These are phyloP conservation scores for Emergomyces africanus DNA, from an alignment of 2,329 filamentous ascomycete genomes.

Conservation along the genomic window DNA sequence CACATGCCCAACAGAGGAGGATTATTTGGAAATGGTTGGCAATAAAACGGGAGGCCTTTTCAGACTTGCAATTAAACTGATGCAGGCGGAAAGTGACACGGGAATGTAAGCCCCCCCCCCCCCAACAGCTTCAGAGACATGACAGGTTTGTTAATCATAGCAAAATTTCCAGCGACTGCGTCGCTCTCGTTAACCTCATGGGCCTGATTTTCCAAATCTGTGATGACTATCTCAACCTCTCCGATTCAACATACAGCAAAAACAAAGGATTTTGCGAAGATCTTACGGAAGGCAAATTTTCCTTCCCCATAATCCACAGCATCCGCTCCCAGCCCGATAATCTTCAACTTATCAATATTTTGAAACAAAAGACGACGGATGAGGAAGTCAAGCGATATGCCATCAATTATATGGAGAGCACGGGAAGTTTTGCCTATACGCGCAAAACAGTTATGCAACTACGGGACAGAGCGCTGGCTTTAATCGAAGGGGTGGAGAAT, in stretches of 20 bases:
- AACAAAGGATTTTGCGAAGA: conserved; percentile 69
- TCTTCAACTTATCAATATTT: conserved; percentile 71
- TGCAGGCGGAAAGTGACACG: conserved; percentile 19
- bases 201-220: conserved; percentile 25
- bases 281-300: conserved; percentile 21
- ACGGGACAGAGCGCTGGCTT: conserved; percentile 47
- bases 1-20: conserved; percentile 24
- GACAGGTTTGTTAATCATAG: conserved; percentile 2
- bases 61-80: conserved; percentile 24
- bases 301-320: conserved; percentile 19
- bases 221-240: conserved; percentile 73
- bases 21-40: conserved; percentile 31
- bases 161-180: conserved; percentile 15
- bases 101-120: conserved; percentile 6
- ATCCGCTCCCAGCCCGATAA: conserved; percentile 39
- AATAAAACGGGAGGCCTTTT: conserved; percentile 32
- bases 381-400: conserved; percentile 82
- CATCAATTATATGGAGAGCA: conserved; percentile 78
- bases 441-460: conserved; percentile 52
- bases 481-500: conserved; percentile 52
- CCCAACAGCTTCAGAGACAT: no score
- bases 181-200: conserved; percentile 50
- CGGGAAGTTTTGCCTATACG: conserved; percentile 81
- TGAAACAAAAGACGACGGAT: conserved; percentile 73
- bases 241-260: conserved; percentile 50